These are phyloP conservation scores for Coffea canephora DNA, from an alignment of 257 asterid genomes.

Conservation along the genomic window DNA sequence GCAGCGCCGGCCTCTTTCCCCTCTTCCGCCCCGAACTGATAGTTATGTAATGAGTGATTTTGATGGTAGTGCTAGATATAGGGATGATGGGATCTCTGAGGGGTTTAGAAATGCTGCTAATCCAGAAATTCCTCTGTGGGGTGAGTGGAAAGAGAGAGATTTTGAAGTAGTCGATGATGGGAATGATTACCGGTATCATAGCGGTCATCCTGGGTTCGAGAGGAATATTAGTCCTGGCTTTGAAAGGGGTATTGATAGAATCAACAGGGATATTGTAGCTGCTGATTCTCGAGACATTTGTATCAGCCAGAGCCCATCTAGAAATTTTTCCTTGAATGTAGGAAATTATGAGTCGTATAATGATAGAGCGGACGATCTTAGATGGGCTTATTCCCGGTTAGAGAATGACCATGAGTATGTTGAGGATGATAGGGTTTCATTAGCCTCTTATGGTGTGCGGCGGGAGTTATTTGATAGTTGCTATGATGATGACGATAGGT, in stretches of 20 bases:
- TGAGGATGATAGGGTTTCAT: constrained; percentile 27
- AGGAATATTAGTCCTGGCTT: constrained; percentile 14
- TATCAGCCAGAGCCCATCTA: constrained; percentile 19
- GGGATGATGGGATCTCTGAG: constrained; percentile 23
- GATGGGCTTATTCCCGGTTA: constrained; percentile 26
- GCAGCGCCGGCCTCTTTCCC: constrained; percentile 14
- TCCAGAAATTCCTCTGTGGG: constrained; percentile 18
- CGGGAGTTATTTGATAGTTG: constrained; percentile 21
- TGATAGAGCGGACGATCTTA: constrained; percentile 32
- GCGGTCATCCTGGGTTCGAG: neutral
- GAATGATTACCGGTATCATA: constrained; percentile 2
- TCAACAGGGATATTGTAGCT: neutral
- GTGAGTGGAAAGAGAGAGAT: constrained; percentile 13
- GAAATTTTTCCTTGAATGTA: constrained; percentile 6
- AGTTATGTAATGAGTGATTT: neutral
- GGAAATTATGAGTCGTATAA: constrained; percentile 22
- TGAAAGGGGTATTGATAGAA: constrained; percentile 15
- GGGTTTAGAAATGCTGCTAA: constrained; percentile 12
- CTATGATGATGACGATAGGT: constrained; percentile 35
- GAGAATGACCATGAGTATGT: constrained; percentile 10
- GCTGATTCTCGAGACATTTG: constrained; percentile 15
- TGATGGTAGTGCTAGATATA: constrained; percentile 29
- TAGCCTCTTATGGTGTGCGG: constrained; percentile 19
- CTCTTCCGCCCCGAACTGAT: constrained; percentile 10
- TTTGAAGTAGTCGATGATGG: constrained; percentile 11